Base-by-base conservation (phyloP, 169 alveolate species). In the Babesia gibsoni region DNA sequence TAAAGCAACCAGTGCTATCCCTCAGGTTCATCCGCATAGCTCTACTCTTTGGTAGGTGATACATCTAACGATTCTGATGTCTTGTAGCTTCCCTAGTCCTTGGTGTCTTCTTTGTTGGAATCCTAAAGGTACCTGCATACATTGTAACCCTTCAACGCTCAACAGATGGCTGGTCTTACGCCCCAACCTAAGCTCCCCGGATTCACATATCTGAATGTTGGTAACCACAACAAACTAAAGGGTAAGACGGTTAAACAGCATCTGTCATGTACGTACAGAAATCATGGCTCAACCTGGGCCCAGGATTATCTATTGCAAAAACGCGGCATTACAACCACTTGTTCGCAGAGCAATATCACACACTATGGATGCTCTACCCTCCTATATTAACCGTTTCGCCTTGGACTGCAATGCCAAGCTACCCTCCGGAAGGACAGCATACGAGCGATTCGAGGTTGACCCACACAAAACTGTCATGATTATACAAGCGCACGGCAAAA, bases 401-500 rank as follows among this genome's bases (percentile, higher is more conserved):
- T 8, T 42, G 45, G 72, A 61, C 58, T 61, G 72, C 52, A 61
- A 58, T 35, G 72, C 58, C 29, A 23, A 2, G 18, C 52, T 61
- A 7, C 72, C 72, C 18, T 61, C 72, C 3, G 72, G 72, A 1
- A 61, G 39, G 30, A 61, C 72, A 22, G 72, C 59, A 9, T 61
- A 61, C 46, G 49, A 61, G 39, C 56, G 72, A 6, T 61, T 61
- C 37, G 59, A 46, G 35, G 22, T 61, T 37, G 58, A 61, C 50
- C 72, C 72, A 20, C 33, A 56, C 43, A 12, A 45, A 4, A 61
- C 72, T 27, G 10, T 61, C 25, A 61, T 61, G 72, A 30, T 61
- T 29, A 58, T 61, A 29, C 72, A 61, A 22, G 72, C 72, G 37
- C 72, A 61, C 46, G 72, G 72, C 3, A 61, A 61, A 27, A 42